Evolutionary conservation across 257 asterid species (phyloP).

Genomic region (Primulina tabacum): DNA sequence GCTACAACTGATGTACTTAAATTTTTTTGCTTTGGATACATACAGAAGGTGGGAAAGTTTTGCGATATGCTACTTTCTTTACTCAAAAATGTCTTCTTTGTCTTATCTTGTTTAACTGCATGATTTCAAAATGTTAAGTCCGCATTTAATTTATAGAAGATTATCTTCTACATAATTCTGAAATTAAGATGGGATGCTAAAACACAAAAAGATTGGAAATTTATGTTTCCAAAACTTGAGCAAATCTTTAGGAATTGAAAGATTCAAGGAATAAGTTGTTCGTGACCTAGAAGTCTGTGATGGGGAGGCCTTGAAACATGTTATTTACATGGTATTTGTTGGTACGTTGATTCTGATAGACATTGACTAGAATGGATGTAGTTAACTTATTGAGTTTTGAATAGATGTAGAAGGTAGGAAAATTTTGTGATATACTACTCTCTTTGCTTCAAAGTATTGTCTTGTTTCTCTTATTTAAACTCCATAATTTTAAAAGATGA

Average conservation of each 20-base stretch:
- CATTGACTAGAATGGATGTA: constrained; percentile 1
- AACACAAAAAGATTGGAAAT: not conserved
- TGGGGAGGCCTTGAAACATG: not conserved
- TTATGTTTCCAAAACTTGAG: not conserved
- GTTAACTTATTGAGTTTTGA: no score
- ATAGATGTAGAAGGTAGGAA: not conserved
- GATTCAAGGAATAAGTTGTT: not conserved
- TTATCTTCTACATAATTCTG: not conserved
- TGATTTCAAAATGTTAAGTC: no score
- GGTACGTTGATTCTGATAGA: not conserved
- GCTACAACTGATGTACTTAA: not conserved
- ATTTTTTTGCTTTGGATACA: not conserved
- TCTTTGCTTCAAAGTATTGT: not conserved
- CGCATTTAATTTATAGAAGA: not conserved
- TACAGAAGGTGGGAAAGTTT: no score
- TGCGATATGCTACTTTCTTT: no score
- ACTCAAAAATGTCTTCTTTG: no score
- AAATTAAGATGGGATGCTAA: not conserved
- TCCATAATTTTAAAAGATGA: not conserved
- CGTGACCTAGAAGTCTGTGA: constrained; percentile 9
- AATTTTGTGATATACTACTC: not conserved
- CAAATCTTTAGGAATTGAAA: not conserved
- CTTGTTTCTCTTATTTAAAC: not conserved
- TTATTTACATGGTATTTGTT: constrained; percentile 3
- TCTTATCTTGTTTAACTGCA: no score